A percentile compares a stretch with the other conserved stretches of the same genome.
Evolutionary conservation across 192 early-diverging fungal genomes (phyloP).

Genomic region (Spizellomyces punctatus): DNA sequence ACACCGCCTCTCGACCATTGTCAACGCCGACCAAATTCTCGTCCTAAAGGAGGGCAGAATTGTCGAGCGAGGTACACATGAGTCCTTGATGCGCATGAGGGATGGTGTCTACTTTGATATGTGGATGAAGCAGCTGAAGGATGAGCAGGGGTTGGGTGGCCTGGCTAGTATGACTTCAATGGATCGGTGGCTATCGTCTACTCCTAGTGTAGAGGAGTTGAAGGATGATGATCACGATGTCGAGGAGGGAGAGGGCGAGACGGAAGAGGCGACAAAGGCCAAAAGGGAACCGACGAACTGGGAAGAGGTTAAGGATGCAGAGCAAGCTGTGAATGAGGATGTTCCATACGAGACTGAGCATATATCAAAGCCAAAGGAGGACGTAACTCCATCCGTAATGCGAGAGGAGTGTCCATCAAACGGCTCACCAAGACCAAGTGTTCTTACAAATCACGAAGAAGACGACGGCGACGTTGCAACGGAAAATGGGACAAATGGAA

Average conservation of each 20-base stretch:
- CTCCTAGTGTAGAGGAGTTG: slow-evolving; percentile 5
- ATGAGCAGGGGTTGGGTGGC: slow-evolving; percentile 32
- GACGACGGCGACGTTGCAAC: too few relatives aligned
- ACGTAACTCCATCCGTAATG: too few relatives aligned
- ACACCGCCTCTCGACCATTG: slow-evolving; percentile 44
- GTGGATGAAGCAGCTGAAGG: slow-evolving; percentile 88
- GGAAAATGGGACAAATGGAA: too few relatives aligned
- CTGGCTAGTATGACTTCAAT: slow-evolving; percentile 12
- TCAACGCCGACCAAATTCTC: slow-evolving; percentile 78
- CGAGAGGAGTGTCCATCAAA: too few relatives aligned
- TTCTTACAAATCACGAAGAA: too few relatives aligned
- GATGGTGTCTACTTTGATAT: slow-evolving; percentile 83
- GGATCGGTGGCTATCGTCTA: neutral
- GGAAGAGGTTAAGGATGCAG: neutral
- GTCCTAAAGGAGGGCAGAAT: slow-evolving; percentile 82
- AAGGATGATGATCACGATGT: neutral
- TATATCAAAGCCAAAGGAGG: too few relatives aligned
- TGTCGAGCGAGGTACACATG: slow-evolving; percentile 59
- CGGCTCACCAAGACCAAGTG: too few relatives aligned
- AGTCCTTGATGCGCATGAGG: slow-evolving; percentile 26
- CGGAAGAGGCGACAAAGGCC: neutral
- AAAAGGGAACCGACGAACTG: neutral
- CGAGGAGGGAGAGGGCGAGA: neutral
- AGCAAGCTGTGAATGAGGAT: too few relatives aligned
- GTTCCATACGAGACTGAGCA: too few relatives aligned